These are phyloP conservation scores for Daldinia sp. DNA, from an alignment of 2,329 filamentous ascomycete genomes.

Conservation along the genomic window DNA sequence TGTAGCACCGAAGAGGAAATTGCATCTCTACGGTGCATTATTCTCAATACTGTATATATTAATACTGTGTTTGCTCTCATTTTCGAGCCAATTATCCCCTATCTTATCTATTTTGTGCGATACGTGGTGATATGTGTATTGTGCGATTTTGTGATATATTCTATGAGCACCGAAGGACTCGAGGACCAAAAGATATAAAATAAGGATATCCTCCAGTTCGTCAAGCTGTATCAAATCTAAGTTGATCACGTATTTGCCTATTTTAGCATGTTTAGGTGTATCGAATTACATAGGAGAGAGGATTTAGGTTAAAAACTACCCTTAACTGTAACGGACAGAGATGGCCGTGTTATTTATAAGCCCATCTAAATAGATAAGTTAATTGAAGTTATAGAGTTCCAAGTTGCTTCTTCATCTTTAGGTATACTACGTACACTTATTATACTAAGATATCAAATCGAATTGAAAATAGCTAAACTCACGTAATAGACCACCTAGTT, in stretches of 20 bases:
- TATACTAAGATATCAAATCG: not conserved
- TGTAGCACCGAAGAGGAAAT: constrained; percentile 13
- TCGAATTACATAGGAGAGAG: not conserved
- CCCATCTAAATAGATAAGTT: not conserved
- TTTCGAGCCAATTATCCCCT: constrained; percentile 1
- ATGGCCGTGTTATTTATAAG: not conserved
- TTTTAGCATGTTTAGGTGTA: not conserved
- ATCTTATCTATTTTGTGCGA: not conserved
- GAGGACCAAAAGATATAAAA: constrained; percentile 3
- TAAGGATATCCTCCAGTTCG: not conserved
- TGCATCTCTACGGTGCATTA: not conserved
- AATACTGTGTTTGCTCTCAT: constrained; percentile 3
- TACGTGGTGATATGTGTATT: constrained; percentile 3
- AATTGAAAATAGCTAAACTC: not conserved
- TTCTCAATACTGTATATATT: not conserved
- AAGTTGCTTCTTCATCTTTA: not conserved
- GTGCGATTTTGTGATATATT: not conserved
- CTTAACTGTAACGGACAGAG: not conserved
- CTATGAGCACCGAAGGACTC: not conserved
- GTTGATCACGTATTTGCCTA: not conserved
- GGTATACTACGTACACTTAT: not conserved
- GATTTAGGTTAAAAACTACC: not conserved
- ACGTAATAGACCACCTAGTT: not conserved
- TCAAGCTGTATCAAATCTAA: constrained; percentile 7
- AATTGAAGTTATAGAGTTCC: not conserved